A percentile compares a stretch with the other conserved stretches of the same genome.
phyloP scores from a whole-genome alignment of 371 early-diverging fungal genomes.

The Homolaphlyctis polyrhiza region DNA sequence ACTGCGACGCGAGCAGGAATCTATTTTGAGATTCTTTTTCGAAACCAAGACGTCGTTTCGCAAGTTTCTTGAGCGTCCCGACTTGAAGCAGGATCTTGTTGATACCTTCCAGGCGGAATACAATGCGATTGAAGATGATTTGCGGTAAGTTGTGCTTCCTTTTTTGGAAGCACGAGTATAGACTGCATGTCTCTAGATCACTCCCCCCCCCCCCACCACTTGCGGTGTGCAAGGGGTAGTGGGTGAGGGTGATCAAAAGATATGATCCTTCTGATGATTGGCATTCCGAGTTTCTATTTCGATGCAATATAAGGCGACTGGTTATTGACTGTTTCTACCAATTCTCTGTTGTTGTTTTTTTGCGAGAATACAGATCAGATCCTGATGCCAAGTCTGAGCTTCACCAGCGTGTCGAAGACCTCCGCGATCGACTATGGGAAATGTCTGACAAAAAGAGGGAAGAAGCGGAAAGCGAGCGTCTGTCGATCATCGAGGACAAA shows the following conservation, averaged over 20 bases:
- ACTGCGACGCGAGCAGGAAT: constrained; percentile 40
- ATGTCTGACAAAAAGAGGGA: constrained; percentile 47
- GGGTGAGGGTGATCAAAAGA: too few relatives aligned
- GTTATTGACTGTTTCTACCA: too few relatives aligned
- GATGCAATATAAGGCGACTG: too few relatives aligned
- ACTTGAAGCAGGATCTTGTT: constrained; percentile 44
- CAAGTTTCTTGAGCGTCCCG: constrained; percentile 42
- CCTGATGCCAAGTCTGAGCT: constrained; percentile 50
- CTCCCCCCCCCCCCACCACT: not conserved
- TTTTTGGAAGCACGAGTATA: not conserved
- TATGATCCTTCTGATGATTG: too few relatives aligned
- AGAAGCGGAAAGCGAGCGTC: constrained; percentile 47
- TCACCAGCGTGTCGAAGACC: constrained; percentile 52
- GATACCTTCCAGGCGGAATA: constrained; percentile 45
- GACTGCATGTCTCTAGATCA: not conserved
- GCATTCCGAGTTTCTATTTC: too few relatives aligned
- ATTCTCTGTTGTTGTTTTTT: too few relatives aligned
- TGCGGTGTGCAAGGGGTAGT: too few relatives aligned
- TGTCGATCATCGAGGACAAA: constrained; percentile 42
- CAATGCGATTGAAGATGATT: constrained; percentile 50
- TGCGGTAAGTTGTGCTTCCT: constrained; percentile 24
- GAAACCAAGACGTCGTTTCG: constrained; percentile 40
- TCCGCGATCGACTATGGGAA: constrained; percentile 51
- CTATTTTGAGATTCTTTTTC: constrained; percentile 37
- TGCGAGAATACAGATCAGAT: constrained; percentile 43